These are phyloP conservation scores for Boletus fagicola DNA, from an alignment of 768 basidiomycete genomes.

Conservation along the genomic window DNA sequence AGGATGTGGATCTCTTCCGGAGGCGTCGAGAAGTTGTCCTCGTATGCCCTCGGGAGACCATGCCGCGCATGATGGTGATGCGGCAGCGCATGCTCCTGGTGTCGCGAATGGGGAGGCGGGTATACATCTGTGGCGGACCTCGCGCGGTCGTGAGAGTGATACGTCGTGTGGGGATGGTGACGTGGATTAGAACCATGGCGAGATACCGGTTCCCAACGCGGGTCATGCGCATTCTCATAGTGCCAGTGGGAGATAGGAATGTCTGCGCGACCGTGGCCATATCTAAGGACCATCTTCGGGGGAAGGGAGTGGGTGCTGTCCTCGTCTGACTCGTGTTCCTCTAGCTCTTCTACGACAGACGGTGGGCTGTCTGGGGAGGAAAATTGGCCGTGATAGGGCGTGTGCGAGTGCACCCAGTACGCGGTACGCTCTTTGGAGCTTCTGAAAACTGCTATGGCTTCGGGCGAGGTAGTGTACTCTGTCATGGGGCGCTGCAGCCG, in stretches of 20 bases:
- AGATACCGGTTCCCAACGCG: conserved; percentile 10
- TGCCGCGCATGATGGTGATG: conserved; percentile 16
- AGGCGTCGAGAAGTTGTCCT: conserved; percentile 26
- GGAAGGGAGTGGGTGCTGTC: conserved; percentile 50
- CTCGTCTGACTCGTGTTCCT: conserved; percentile 39
- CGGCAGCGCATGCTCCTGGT: conserved; percentile 23
- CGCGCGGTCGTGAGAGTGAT: conserved; percentile 38
- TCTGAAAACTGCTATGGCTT: conserved; percentile 57
- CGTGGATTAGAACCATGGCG: conserved; percentile 27
- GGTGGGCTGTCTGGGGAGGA: conserved; percentile 62
- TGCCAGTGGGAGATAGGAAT: conserved; percentile 56
- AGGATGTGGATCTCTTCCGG: conserved; percentile 72
- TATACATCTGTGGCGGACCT: conserved; percentile 36
- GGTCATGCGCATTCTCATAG: conserved; percentile 24
- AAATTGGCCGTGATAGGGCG: conserved; percentile 36
- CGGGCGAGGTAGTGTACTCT: conserved; percentile 59
- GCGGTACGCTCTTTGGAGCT: conserved; percentile 60
- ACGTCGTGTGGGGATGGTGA: conserved; percentile 29
- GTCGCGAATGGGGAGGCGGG: conserved; percentile 31
- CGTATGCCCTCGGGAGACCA: conserved; percentile 17
- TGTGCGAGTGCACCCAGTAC: conserved; percentile 57
- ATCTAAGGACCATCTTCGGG: conserved; percentile 71
- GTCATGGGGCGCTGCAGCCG: conserved; percentile 44
- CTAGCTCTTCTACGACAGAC: conserved; percentile 41
- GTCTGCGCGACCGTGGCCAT: conserved; percentile 62